Percentiles rank a stretch among this genome's conserved stretches.
phyloP scores from a whole-genome alignment of 345 rosid genomes.

The Eucalyptus regnans region DNA sequence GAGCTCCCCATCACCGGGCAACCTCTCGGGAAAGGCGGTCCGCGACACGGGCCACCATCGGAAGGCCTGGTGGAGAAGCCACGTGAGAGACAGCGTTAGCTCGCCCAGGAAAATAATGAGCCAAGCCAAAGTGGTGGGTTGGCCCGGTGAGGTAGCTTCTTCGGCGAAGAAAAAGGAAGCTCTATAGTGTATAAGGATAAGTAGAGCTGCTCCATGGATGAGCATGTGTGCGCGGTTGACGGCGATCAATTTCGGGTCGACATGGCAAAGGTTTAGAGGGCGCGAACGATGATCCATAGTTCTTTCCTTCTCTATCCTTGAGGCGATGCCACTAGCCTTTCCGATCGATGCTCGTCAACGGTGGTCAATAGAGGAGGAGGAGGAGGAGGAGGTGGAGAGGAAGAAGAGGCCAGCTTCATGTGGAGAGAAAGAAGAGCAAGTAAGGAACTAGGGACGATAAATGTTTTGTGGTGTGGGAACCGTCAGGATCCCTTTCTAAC shows the following conservation, averaged over 20 bases:
- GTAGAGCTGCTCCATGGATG: constrained; percentile 12
- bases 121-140: not conserved
- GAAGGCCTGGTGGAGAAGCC: constrained; percentile 12
- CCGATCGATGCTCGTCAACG: not conserved
- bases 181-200: constrained; percentile 13
- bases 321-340: not conserved
- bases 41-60: constrained; percentile 20
- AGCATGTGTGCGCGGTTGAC: constrained; percentile 6
- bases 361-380: not conserved
- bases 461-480: not conserved
- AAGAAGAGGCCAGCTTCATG: not conserved
- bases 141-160: not conserved
- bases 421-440: not conserved
- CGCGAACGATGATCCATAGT: not conserved
- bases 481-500: not conserved
- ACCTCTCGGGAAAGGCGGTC: constrained; percentile 15
- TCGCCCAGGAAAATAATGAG: constrained; percentile 13
- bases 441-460: not conserved
- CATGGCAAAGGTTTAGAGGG: constrained; percentile 14
- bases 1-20: constrained; percentile 16
- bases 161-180: constrained; percentile 6
- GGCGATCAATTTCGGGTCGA: not conserved
- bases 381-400: not conserved
- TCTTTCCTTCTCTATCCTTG: not conserved
- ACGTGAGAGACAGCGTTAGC: constrained; percentile 11